Evolutionary conservation across 805 yeast species (phyloP).

Genomic region (Wickerhamomyces rabaulensis): DNA sequence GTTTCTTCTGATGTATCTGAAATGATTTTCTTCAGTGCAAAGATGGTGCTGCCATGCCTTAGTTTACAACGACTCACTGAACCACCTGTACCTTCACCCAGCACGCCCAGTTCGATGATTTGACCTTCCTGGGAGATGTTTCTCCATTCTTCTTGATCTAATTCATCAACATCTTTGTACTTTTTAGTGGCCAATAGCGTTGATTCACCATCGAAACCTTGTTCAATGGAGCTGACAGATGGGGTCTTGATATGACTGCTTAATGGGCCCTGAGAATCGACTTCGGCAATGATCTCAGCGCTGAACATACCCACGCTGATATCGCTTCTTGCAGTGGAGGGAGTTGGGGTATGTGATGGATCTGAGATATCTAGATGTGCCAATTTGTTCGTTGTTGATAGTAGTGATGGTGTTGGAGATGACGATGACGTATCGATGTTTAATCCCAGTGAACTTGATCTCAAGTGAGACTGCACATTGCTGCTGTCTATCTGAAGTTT

Average conservation of each 20-base stretch:
- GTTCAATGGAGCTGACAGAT: neutral
- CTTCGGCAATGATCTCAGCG: conserved; percentile 26
- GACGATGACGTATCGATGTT: conserved; percentile 9
- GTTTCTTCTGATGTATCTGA: conserved; percentile 67
- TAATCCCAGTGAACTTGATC: conserved; percentile 3
- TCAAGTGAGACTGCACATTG: neutral
- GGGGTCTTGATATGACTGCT: neutral
- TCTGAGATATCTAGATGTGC: conserved; percentile 16
- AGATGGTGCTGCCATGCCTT: conserved; percentile 51
- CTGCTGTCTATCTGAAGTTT: neutral
- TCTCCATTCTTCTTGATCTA: conserved; percentile 77
- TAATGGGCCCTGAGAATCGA: conserved; percentile 10
- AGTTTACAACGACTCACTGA: conserved; percentile 76
- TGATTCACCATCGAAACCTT: conserved; percentile 4
- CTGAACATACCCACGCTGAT: conserved; percentile 22
- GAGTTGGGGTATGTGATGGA: conserved; percentile 18
- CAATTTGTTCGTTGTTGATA: conserved; percentile 17
- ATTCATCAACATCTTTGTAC: conserved; percentile 40
- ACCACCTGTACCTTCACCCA: conserved; percentile 97
- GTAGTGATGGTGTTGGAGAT: conserved; percentile 17
- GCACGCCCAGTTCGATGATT: conserved; percentile 59
- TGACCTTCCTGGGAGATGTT: conserved; percentile 48
- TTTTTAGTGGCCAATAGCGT: conserved; percentile 2
- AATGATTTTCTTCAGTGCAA: conserved; percentile 67
- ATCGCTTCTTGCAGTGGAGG: conserved; percentile 26